Evolutionary conservation across 768 basidiomycete genomes (phyloP).

Genomic region (Tylopilus intermedius): DNA sequence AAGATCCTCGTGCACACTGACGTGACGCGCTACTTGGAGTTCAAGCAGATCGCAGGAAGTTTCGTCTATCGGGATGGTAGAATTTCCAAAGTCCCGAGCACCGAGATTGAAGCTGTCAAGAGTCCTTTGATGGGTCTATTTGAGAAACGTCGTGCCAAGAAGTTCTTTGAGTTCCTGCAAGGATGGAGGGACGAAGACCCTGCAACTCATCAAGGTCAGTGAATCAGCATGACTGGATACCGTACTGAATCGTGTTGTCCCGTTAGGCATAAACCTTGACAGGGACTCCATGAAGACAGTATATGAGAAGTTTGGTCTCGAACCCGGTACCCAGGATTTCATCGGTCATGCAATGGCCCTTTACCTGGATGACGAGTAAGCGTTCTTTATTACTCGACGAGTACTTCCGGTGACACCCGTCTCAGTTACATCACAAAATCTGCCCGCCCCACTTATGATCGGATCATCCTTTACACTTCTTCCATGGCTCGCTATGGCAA

Average conservation of each 20-base stretch:
- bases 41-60: constrained; percentile 99
- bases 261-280: constrained; percentile 79
- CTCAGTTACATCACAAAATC: constrained; percentile 87
- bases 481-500: constrained; percentile 99
- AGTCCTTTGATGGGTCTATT: constrained; percentile 98
- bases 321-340: constrained; percentile 97
- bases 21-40: constrained; percentile 97
- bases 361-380: constrained; percentile 95
- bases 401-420: constrained; percentile 9
- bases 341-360: constrained; percentile 99
- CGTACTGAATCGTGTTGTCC: constrained; percentile 1
- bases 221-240: not conserved
- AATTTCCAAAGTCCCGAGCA: constrained; percentile 97
- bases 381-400: not conserved
- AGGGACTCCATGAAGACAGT: constrained; percentile 89
- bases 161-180: constrained; percentile 97
- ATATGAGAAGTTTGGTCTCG: constrained; percentile 95
- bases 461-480: constrained; percentile 94
- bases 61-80: constrained; percentile 95
- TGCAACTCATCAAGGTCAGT: constrained; percentile 88
- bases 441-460: constrained; percentile 86
- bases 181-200: constrained; percentile 93
- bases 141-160: constrained; percentile 96
- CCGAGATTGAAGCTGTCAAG: constrained; percentile 93
- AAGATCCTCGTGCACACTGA: constrained; percentile 98